Evolutionary conservation across 495 filamentous ascomycete species (phyloP), one percentile per base, ranked within the genome.

Genomic region (Aspergillus kassunensis): DNA sequence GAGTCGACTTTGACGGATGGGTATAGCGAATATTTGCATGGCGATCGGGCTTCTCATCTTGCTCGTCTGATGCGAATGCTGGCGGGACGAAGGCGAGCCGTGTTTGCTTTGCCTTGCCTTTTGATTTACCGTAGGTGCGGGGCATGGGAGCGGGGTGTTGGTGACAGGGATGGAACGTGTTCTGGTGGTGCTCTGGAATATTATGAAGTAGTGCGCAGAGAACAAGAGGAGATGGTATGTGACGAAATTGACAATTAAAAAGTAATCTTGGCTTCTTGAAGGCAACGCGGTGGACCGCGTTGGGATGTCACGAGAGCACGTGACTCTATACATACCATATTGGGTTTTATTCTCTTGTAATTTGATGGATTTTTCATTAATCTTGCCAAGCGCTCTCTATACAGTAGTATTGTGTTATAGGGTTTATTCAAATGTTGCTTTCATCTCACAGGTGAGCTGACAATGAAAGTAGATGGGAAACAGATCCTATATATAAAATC

Each of bases 51-150:
- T 57, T 57, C 4, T 57, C 56, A 9, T 47, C 56, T 23, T 45
- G 20, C 0, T 49, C 20, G 16, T 48, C 36, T 13, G 62, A 51
- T 3, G 61, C 47, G 7, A 64, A 58, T 24, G 61, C 50, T 19
- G 66, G 33, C 12, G 73, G 58, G 12, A 63, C 64, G 48, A 78
- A 79, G 20, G 70, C 56, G 37, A 79, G 73, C 44, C 73, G 73
- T 37, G 76, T 73, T 60, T 78, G 74, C 57, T 75, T 76, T 51
- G 63, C 61, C 52, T 72, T 75, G 18, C 56, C 55, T 55, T 75
- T 76, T 50, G 63, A 61, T 54, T 72, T 75, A 10, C 56, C 55
- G 12, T 64, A 58, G 47, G 61, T 68, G 63, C 71, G 67, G 59
- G 71, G 63, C 73, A 76, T 76, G 10, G 33, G 51, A 49, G 42